A percentile compares a stretch with the other conserved stretches of the same genome.
These are phyloP conservation scores for Psidium guajava DNA, from an alignment of 345 rosid genomes.

Conservation along the genomic window DNA sequence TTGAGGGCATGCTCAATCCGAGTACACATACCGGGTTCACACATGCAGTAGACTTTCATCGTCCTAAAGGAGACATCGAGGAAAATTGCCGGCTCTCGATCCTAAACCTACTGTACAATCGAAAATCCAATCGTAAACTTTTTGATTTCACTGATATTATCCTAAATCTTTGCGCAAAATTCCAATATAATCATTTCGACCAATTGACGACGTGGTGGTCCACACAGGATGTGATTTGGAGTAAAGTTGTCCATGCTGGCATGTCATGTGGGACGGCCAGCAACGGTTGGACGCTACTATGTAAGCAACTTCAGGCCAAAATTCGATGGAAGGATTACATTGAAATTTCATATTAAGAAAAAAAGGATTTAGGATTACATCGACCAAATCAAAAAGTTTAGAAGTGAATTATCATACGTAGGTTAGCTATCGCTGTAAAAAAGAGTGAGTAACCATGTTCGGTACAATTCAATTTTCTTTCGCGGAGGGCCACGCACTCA, in stretches of 20 bases:
- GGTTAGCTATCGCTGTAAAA: neutral
- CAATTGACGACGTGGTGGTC: too few relatives aligned
- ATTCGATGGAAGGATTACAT: neutral
- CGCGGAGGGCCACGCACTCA: neutral
- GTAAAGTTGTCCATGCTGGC: neutral
- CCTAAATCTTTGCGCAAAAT: neutral
- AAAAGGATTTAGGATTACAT: neutral
- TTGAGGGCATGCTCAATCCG: neutral
- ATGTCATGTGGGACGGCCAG: accelerated
- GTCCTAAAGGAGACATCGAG: too few relatives aligned
- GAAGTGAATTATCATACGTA: neutral
- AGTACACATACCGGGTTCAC: neutral
- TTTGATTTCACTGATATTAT: neutral
- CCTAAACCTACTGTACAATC: neutral
- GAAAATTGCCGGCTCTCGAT: too few relatives aligned
- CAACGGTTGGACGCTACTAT: neutral
- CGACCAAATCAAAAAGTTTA: neutral
- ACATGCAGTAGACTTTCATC: too few relatives aligned
- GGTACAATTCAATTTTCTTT: neutral
- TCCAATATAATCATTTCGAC: too few relatives aligned
- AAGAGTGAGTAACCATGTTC: neutral
- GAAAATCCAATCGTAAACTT: neutral
- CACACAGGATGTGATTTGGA: neutral
- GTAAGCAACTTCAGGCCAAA: neutral
- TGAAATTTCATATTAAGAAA: neutral